phyloP scores from a whole-genome alignment of 495 filamentous ascomycete species.

The Aspergillus avenaceus region DNA sequence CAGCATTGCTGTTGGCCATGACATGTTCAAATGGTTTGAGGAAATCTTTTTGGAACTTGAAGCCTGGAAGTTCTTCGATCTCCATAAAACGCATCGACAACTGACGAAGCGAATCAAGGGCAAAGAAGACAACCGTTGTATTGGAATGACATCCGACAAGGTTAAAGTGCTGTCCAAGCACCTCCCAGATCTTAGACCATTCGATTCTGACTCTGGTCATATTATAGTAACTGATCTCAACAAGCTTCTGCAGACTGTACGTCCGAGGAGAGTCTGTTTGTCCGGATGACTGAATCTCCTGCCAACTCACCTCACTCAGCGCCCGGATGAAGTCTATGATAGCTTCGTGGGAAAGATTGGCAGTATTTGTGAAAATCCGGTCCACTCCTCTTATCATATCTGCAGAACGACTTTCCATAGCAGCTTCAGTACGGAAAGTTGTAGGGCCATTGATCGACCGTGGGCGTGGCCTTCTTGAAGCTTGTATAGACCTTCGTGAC shows the following conservation, averaged over 20 bases:
- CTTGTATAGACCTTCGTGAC: slow-evolving; percentile 66
- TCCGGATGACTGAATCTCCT: slow-evolving; percentile 95
- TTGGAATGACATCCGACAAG: slow-evolving; percentile 94
- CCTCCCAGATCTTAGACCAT: slow-evolving; percentile 95
- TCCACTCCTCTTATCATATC: slow-evolving; percentile 92
- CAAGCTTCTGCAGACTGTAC: slow-evolving; percentile 94
- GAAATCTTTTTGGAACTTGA: slow-evolving; percentile 99
- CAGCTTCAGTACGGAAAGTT: slow-evolving; percentile 79
- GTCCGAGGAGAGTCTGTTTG: slow-evolving; percentile 92
- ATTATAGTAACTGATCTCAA: slow-evolving; percentile 99
- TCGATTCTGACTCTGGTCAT: slow-evolving; percentile 98
- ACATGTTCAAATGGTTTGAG: slow-evolving; percentile 97
- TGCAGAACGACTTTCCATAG: slow-evolving; percentile 84
- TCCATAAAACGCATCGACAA: slow-evolving; percentile 98
- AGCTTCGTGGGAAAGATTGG: slow-evolving; percentile 86
- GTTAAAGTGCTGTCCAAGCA: slow-evolving; percentile 96
- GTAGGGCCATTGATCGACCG: slow-evolving; percentile 60
- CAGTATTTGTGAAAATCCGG: slow-evolving; percentile 92
- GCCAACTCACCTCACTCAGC: slow-evolving; percentile 95
- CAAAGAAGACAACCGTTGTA: slow-evolving; percentile 94
- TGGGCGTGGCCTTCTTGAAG: slow-evolving; percentile 57
- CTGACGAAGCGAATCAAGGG: slow-evolving; percentile 89
- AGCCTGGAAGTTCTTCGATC: slow-evolving; percentile 93
- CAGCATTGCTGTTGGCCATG: slow-evolving; percentile 83
- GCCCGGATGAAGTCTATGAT: slow-evolving; percentile 97